phyloP scores from a whole-genome alignment of 306 rosid species.

The Vigna unguiculata region DNA sequence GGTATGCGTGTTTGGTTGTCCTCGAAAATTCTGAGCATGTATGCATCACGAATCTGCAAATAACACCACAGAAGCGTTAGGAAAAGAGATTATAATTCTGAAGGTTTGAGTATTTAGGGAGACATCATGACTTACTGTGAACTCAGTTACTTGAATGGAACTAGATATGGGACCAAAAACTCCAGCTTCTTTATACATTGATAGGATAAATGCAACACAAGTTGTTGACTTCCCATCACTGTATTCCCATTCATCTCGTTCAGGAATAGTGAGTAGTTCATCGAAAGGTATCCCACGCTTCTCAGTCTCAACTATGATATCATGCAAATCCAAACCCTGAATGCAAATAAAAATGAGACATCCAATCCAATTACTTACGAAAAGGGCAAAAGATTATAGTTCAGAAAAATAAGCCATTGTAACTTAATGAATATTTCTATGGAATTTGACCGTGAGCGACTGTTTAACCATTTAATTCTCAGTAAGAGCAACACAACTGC shows the following conservation, averaged over 20 bases:
- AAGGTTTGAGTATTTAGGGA: neutral
- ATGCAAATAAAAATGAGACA: neutral
- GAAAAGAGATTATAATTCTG: neutral
- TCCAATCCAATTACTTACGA: constrained; percentile 18
- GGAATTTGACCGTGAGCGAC: neutral
- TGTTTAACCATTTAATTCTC: neutral
- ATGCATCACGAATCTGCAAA: constrained; percentile 82
- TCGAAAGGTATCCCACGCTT: constrained; percentile 76
- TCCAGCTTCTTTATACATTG: constrained; percentile 90
- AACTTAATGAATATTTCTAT: neutral
- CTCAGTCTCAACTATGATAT: constrained; percentile 73
- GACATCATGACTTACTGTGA: constrained; percentile 64
- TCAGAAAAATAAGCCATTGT: neutral
- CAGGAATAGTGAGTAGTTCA: constrained; percentile 78
- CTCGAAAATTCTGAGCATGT: constrained; percentile 76
- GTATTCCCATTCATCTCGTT: constrained; percentile 87
- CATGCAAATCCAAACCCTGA: constrained; percentile 76
- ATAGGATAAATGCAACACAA: constrained; percentile 81
- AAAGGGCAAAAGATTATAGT: constrained; percentile 3
- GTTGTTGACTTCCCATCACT: constrained; percentile 94
- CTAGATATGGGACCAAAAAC: constrained; percentile 66
- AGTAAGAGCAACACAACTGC: neutral
- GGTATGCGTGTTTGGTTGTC: constrained; percentile 78
- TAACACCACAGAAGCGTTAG: neutral
- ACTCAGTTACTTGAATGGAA: constrained; percentile 85